Conservation (phyloP, 768 basidiomycete species). For the Butyriboletus loyo region DNA sequence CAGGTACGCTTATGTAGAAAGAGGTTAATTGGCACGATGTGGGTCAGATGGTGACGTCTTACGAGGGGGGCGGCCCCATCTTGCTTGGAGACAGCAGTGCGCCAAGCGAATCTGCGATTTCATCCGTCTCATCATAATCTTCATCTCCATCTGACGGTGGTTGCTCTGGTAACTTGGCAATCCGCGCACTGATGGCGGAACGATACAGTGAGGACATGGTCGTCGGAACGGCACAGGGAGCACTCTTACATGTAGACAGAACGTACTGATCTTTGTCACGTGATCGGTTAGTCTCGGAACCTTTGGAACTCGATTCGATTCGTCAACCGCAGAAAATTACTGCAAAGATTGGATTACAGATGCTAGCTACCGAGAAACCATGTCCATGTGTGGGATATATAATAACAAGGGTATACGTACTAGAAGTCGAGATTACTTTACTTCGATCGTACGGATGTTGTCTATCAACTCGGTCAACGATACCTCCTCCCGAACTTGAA, state of each 20-base stretch:
- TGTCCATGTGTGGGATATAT: background rate
- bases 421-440: background rate
- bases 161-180: slow-evolving; percentile 70
- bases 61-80: slow-evolving; percentile 63
- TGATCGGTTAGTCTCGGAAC: no score
- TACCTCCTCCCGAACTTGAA: background rate
- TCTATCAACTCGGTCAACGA: background rate
- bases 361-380: background rate
- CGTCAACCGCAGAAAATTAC: no score
- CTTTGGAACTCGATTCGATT: no score
- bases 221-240: background rate
- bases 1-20: slow-evolving; percentile 27
- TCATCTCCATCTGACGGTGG: slow-evolving; percentile 45
- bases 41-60: slow-evolving; percentile 28
- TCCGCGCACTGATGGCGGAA: slow-evolving; percentile 70
- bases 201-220: slow-evolving; percentile 72
- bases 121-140: slow-evolving; percentile 40
- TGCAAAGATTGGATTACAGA: background rate
- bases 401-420: background rate
- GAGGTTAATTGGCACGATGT: slow-evolving; percentile 17
- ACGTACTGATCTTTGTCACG: background rate
- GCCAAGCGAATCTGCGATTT: slow-evolving; percentile 56
- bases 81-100: slow-evolving; percentile 48
- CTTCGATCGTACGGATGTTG: background rate
- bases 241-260: background rate